phyloP scores from a whole-genome alignment of 768 basidiomycete species.

The Leccinellum luteum region DNA sequence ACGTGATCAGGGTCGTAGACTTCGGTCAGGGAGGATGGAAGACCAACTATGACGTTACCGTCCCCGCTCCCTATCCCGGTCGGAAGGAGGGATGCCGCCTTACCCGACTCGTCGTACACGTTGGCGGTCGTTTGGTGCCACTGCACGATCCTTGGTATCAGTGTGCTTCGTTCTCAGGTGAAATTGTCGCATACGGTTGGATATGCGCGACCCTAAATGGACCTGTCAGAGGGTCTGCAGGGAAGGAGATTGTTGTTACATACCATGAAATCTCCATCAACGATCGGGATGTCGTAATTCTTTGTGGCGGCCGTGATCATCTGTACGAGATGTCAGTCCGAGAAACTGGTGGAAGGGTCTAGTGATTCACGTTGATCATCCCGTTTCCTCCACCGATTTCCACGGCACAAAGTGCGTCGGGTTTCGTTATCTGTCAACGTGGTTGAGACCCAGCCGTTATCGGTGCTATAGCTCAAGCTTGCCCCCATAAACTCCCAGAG shows the following conservation, averaged over 20 bases:
- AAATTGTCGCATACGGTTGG: slow-evolving; percentile 24
- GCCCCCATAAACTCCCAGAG: slow-evolving; percentile 31
- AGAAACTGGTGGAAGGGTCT: background rate
- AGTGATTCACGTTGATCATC: slow-evolving; percentile 37
- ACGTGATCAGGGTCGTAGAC: slow-evolving; percentile 14
- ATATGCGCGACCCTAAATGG: slow-evolving; percentile 36
- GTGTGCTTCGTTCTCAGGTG: slow-evolving; percentile 9
- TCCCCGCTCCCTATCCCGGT: slow-evolving; percentile 37
- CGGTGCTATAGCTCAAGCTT: background rate
- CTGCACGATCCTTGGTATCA: slow-evolving; percentile 9
- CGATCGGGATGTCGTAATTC: slow-evolving; percentile 37
- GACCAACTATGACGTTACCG: slow-evolving; percentile 34
- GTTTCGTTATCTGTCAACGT: slow-evolving; percentile 28
- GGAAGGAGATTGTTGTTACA: slow-evolving; percentile 3
- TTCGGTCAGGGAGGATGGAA: background rate
- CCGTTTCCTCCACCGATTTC: slow-evolving; percentile 48
- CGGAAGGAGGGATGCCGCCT: slow-evolving; percentile 31
- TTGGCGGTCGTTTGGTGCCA: slow-evolving; percentile 33
- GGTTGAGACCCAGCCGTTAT: slow-evolving; percentile 4
- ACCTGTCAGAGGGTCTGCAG: background rate
- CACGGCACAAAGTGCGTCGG: slow-evolving; percentile 34
- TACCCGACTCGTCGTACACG: slow-evolving; percentile 27
- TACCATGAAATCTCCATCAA: slow-evolving; percentile 47
- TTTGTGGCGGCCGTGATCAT: slow-evolving; percentile 36
- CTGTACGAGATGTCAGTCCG: slow-evolving; percentile 19